These are phyloP conservation scores for Xylaria nigripes DNA, from an alignment of 495 filamentous ascomycete genomes.

Conservation along the genomic window DNA sequence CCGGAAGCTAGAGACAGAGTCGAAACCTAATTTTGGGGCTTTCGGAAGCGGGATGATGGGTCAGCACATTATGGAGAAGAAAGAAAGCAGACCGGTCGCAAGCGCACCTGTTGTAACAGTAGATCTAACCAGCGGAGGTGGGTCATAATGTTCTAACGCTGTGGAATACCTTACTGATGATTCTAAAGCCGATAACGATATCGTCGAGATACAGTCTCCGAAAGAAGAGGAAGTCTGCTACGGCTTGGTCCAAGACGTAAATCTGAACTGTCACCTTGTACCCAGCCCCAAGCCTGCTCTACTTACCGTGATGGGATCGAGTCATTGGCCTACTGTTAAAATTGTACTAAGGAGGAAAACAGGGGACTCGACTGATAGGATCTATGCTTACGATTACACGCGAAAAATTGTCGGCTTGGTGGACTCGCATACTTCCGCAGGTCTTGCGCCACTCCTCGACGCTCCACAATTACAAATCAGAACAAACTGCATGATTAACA, in stretches of 20 bases:
- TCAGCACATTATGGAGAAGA: conserved; percentile 53
- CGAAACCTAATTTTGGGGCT: conserved; percentile 34
- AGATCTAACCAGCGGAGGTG: conserved; percentile 55
- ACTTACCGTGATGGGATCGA: conserved; percentile 40
- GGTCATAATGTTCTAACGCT: background rate
- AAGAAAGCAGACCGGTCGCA: conserved; percentile 35
- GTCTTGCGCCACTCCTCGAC: conserved; percentile 64
- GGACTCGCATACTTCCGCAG: conserved; percentile 58
- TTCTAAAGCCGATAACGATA: conserved; percentile 43
- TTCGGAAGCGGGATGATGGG: conserved; percentile 51
- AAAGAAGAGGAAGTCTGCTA: conserved; percentile 69
- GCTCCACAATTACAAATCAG: conserved; percentile 48
- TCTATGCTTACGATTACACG: conserved; percentile 63
- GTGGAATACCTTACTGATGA: conserved; percentile 8
- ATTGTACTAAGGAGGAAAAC: conserved; percentile 51
- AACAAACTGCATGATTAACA: conserved; percentile 56
- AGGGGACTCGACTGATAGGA: conserved; percentile 46
- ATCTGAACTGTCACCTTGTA: conserved; percentile 57
- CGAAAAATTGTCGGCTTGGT: conserved; percentile 64
- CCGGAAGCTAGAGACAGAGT: conserved; percentile 45
- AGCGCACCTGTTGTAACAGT: conserved; percentile 41
- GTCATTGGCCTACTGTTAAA: conserved; percentile 65
- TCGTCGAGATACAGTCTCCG: conserved; percentile 35
- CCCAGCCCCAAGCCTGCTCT: conserved; percentile 54
- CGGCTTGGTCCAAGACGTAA: conserved; percentile 65